Conservation (phyloP, 2,329 filamentous ascomycete genomes). For the Boeremia exigua region DNA sequence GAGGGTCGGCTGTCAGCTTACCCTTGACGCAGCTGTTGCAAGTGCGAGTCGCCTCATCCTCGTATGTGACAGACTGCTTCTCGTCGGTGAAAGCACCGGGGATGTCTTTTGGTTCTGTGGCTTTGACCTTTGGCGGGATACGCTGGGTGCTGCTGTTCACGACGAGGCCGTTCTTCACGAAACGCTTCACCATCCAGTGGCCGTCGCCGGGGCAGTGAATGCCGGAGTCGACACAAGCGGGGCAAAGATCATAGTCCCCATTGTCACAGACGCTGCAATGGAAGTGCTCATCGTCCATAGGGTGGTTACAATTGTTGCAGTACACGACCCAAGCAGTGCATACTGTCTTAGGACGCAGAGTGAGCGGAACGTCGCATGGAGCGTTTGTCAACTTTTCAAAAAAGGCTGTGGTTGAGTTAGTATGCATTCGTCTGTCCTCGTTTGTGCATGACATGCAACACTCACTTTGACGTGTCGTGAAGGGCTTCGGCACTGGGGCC, state of each 20-base stretch:
- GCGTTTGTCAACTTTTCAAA: slow-evolving; percentile 39
- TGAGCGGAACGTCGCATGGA: slow-evolving; percentile 37
- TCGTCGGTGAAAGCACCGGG: slow-evolving; percentile 55
- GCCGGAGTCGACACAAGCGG: slow-evolving; percentile 75
- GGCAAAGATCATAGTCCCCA: slow-evolving; percentile 94
- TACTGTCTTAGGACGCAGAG: slow-evolving; percentile 51
- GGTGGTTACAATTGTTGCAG: slow-evolving; percentile 87
- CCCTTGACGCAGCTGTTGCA: slow-evolving; percentile 74
- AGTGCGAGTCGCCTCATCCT: slow-evolving; percentile 62
- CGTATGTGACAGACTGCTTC: slow-evolving; percentile 48
- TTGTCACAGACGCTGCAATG: slow-evolving; percentile 94
- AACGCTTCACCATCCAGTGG: slow-evolving; percentile 96
- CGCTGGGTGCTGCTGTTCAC: slow-evolving; percentile 86
- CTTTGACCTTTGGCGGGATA: slow-evolving; percentile 68
- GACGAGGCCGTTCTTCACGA: slow-evolving; percentile 77
- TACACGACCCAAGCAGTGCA: slow-evolving; percentile 76
- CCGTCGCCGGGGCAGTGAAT: slow-evolving; percentile 76
- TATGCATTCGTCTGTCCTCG: background rate
- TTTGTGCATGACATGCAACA: background rate
- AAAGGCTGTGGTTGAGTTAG: slow-evolving; percentile 34
- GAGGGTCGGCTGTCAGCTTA: slow-evolving; percentile 40
- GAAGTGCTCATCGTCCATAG: slow-evolving; percentile 83
- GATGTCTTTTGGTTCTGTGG: slow-evolving; percentile 45
- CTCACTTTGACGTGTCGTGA: slow-evolving; percentile 46
- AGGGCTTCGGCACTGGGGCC: slow-evolving; percentile 51